Evolutionary conservation across 768 basidiomycete species (phyloP).

Genomic region (Postia placenta): DNA sequence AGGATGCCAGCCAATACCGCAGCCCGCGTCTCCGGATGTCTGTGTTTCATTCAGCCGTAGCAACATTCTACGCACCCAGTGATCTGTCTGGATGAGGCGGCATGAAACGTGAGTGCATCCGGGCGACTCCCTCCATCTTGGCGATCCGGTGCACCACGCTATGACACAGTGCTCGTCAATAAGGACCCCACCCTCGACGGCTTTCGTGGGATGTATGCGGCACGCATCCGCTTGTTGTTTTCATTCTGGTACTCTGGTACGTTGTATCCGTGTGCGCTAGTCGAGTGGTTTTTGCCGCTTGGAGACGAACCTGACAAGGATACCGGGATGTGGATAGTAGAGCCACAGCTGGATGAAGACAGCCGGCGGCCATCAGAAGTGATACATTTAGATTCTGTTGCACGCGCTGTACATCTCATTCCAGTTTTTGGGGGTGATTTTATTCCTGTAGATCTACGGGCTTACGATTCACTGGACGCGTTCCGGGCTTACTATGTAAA

Average conservation of each 20-base stretch:
- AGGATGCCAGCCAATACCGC: conserved; percentile 7
- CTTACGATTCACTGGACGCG: conserved; percentile 3
- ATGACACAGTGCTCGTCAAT: conserved; percentile 20
- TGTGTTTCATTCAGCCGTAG: conserved; percentile 20
- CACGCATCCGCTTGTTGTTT: conserved; percentile 17
- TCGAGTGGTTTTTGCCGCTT: conserved; percentile 6
- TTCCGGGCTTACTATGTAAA: conserved; percentile 11
- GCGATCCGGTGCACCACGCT: conserved; percentile 5
- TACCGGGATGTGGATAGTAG: conserved; percentile 24
- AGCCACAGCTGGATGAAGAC: conserved; percentile 9
- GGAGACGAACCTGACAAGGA: conserved; percentile 18
- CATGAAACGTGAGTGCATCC: conserved; percentile 23
- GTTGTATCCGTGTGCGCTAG: conserved; percentile 16
- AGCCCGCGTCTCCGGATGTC: conserved; percentile 1
- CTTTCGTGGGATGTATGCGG: conserved; percentile 17
- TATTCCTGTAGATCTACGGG: background rate
- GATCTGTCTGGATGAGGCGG: conserved; percentile 20
- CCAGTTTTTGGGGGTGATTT: background rate
- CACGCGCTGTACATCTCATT: conserved; percentile 26
- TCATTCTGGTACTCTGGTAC: conserved; percentile 15
- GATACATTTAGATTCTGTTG: conserved; percentile 15
- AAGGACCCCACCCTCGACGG: conserved; percentile 8
- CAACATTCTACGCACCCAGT: conserved; percentile 23
- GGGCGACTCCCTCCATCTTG: conserved; percentile 17
- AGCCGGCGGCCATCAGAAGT: conserved; percentile 4